Base-by-base conservation (phyloP, 192 early-diverging fungal species). In the Kappamyces sp. region DNA sequence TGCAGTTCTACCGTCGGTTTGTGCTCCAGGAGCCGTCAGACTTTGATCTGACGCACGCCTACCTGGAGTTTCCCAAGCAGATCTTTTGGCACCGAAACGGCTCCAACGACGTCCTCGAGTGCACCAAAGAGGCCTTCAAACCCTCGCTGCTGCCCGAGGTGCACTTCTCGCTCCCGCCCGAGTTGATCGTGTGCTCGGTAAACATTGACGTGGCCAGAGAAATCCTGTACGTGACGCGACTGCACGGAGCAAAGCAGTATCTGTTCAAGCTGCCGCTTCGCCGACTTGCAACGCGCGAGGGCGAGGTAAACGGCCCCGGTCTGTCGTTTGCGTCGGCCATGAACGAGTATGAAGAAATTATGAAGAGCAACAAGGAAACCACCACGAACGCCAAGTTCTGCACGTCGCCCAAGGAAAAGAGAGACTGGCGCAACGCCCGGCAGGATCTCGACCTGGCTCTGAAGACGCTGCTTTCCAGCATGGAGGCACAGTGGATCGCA, bases 401-500 rank as follows among this genome's bases (percentile, higher is more conserved):
- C 12, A 55, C 61, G 31, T 73, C 70, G 1, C 58, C 54, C 8
- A 68, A 78, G 3, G 86, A 92, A 41, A 90, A 90, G 53, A 66
- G 73, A 5, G 55, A 71, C 31, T 99, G 96, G 96, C 96, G 92
- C 92, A 77, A 72, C 43, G 68, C 62, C 4, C 75, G 96, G 23
- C 71, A 79, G n/a, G 55, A 58, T 31, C 62, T 97, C 12, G 92
- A 99, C 67, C 62, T 64, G 2, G 76, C 79, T 32, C 55, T 99
- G 40, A 75, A 83, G 46, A 58, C 54, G 3, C 54, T 93, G 38
- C 62, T 97, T 31, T 61, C 42, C 0, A 64, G 63, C 10, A 82
- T 99, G 9, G 90, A 99, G 59, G 62, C 69, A 37, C 72, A 72
- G 12, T 97, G 96, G 94, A 73, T 99, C 2, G 87, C 92, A 10